These are phyloP conservation scores for Mikania micrantha DNA, from an alignment of 129 eudicot genomes.

Conservation along the genomic window DNA sequence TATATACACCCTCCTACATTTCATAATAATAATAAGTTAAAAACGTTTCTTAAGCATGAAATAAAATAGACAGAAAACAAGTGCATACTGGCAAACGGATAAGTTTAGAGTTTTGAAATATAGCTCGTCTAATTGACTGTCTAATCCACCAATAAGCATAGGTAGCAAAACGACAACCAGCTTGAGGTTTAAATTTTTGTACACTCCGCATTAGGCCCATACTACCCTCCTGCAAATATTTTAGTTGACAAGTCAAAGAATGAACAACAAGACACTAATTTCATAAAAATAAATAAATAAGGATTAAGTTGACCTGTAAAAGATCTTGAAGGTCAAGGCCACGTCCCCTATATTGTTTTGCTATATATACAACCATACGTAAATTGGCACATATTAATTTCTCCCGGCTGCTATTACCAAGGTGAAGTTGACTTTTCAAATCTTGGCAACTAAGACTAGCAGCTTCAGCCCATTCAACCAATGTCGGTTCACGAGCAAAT, in stretches of 20 bases:
- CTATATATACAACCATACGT: constrained; percentile 95
- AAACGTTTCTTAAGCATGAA: neutral
- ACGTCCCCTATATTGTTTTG: constrained; percentile 73
- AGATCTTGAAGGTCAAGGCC: constrained; percentile 82
- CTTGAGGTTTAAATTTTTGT: constrained; percentile 73
- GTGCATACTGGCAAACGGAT: constrained; percentile 79
- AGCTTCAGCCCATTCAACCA: constrained; percentile 84
- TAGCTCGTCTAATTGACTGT: constrained; percentile 68
- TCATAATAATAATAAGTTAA: neutral
- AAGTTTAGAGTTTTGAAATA: constrained; percentile 76
- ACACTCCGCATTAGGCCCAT: constrained; percentile 86
- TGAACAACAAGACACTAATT: neutral
- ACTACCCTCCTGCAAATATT: constrained; percentile 80
- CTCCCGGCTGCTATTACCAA: constrained; percentile 62
- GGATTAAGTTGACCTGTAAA: constrained; percentile 58
- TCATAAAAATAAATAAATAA: neutral
- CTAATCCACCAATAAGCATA: constrained; percentile 99
- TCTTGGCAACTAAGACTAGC: constrained; percentile 48
- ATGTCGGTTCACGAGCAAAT: constrained; percentile 76
- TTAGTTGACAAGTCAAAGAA: neutral
- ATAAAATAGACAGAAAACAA: neutral
- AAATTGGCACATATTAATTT: constrained; percentile 70
- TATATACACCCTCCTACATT: constrained; percentile 72
- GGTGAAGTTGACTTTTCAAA: constrained; percentile 45
- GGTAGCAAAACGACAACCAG: constrained; percentile 82